Conservation (phyloP, 352 stramenopile genomes). For the Hyaloperonospora brassicae region DNA sequence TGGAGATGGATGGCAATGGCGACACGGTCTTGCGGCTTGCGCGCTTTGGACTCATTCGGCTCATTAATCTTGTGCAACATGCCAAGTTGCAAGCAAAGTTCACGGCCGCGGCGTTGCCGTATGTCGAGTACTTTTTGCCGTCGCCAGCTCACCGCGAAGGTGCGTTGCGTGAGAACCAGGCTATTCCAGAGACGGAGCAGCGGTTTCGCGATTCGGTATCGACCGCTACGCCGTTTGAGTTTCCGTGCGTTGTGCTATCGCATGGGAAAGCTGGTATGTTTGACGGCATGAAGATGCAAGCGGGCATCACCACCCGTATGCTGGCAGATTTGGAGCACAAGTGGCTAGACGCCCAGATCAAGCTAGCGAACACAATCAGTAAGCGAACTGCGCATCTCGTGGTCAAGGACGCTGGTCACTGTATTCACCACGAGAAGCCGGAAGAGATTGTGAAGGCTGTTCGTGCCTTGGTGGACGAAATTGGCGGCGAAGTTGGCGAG, state of each 20-base stretch:
- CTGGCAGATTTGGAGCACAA: conserved; percentile 49
- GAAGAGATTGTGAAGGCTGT: conserved; percentile 50
- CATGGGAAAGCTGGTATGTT: conserved; percentile 64
- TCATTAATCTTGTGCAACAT: conserved; percentile 59
- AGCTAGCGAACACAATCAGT: conserved; percentile 41
- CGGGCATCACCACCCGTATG: conserved; percentile 31
- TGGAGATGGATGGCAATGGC: conserved; percentile 54
- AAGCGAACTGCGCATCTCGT: conserved; percentile 38
- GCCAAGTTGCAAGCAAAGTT: conserved; percentile 53
- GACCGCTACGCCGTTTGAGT: conserved; percentile 22
- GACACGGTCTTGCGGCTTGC: conserved; percentile 46
- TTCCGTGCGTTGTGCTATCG: conserved; percentile 66
- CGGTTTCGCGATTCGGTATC: conserved; percentile 34
- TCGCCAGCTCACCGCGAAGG: conserved; percentile 56
- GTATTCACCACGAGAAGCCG: conserved; percentile 67
- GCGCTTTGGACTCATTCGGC: conserved; percentile 52
- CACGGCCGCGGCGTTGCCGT: conserved; percentile 39
- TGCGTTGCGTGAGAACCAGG: conserved; percentile 47
- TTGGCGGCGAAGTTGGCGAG: conserved; percentile 21
- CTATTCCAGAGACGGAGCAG: conserved; percentile 52
- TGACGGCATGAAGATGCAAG: conserved; percentile 51
- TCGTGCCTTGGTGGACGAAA: conserved; percentile 47
- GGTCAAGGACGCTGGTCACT: conserved; percentile 49
- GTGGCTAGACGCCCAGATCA: conserved; percentile 55
- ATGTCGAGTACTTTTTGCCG: conserved; percentile 54